Conservation (phyloP, 768 basidiomycete species). For the Hemileccinum rubropunctum region DNA sequence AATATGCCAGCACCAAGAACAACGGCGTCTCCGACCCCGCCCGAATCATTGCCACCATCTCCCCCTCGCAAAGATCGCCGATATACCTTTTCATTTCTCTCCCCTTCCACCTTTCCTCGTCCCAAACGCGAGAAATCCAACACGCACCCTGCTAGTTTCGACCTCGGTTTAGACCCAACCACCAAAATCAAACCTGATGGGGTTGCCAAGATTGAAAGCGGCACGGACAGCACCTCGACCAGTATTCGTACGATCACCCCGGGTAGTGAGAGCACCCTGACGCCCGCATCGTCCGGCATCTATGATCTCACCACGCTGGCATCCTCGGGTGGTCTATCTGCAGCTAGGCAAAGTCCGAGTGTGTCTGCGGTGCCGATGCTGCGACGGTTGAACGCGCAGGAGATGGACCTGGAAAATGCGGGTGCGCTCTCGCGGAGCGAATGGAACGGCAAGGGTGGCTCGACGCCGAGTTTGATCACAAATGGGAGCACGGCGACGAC, state of each 20-base stretch:
- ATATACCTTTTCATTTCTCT: conserved; percentile 26
- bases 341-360: not conserved
- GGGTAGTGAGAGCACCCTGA: conserved; percentile 21
- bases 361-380: conserved; percentile 17
- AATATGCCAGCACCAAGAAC: not conserved
- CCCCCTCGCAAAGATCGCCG: conserved; percentile 15
- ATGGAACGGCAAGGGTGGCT: conserved; percentile 1
- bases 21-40: not conserved
- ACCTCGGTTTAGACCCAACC: not conserved
- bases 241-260: conserved; percentile 19
- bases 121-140: conserved; percentile 19
- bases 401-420: not conserved
- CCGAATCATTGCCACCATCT: not conserved
- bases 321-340: conserved; percentile 6
- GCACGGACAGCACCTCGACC: conserved; percentile 20
- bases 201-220: conserved; percentile 1
- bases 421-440: not conserved
- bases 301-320: conserved; percentile 8
- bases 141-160: not conserved
- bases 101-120: conserved; percentile 17
- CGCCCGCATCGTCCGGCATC: not conserved
- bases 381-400: conserved; percentile 17
- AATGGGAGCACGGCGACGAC: conserved; percentile 15
- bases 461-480: conserved; percentile 26
- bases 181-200: not conserved